phyloP scores from a whole-genome alignment of 164 flowering plant species.

The Taxillus chinensis region DNA sequence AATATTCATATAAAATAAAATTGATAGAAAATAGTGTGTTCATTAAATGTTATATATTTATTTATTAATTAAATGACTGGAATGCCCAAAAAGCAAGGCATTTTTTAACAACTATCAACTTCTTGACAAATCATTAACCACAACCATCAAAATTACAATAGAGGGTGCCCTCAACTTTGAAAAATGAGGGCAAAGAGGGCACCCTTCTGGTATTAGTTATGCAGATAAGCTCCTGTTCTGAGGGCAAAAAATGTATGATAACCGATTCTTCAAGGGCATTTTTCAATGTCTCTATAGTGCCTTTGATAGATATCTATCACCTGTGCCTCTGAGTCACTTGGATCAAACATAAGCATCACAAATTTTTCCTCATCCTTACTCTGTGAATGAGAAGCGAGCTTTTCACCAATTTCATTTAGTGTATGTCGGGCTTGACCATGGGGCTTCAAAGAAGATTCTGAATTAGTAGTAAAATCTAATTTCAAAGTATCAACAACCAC shows the following conservation, averaged over 20 bases:
- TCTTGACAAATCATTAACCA: no score
- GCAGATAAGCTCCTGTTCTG: conserved; percentile 14
- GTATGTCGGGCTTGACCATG: conserved; percentile 17
- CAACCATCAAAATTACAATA: no score
- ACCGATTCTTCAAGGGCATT: conserved; percentile 14
- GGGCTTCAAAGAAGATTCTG: conserved; percentile 18
- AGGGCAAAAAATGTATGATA: conserved; percentile 13
- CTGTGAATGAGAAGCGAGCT: conserved; percentile 12
- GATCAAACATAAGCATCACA: conserved; percentile 21
- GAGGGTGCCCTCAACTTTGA: no score
- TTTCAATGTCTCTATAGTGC: conserved; percentile 16
- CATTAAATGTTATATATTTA: no score
- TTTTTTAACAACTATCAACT: no score
- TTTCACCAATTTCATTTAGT: conserved; percentile 19
- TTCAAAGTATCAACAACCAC: conserved; percentile 13
- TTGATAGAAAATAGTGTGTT: no score
- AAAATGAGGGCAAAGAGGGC: no score
- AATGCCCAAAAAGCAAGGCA: no score
- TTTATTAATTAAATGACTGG: no score
- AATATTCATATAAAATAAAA: no score
- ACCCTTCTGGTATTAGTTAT: conserved; percentile 8
- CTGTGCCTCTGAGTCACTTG: conserved; percentile 48
- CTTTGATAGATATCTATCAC: conserved; percentile 12
- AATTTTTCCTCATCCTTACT: conserved; percentile 35
- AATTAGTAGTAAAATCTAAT: conserved; percentile 14